A percentile compares a stretch with the other conserved stretches of the same genome.
Evolutionary conservation across 2,329 filamentous ascomycete genomes (phyloP).

Genomic region (Mycosphaerelloides madeirae): DNA sequence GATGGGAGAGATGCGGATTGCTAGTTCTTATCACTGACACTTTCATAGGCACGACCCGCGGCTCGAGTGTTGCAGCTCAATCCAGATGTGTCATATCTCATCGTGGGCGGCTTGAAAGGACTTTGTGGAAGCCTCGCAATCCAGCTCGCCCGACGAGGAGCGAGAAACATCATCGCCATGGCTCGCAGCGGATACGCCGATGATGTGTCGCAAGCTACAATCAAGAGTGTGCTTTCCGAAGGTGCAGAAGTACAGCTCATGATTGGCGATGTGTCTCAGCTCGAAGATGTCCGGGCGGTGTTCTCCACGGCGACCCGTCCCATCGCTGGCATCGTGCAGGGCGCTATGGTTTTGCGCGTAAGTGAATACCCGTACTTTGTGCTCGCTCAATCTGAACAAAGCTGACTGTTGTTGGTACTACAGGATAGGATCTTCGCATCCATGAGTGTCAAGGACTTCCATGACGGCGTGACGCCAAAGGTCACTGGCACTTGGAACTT

Average conservation of each 20-base stretch:
- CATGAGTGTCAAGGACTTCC: constrained; percentile 19
- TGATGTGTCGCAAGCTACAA: background rate
- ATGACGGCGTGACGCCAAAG: constrained; percentile 16
- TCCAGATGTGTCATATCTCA: background rate
- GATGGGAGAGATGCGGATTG: no score
- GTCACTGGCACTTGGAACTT: constrained; percentile 27
- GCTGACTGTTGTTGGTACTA: background rate
- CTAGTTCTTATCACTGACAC: no score
- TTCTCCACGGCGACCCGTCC: background rate
- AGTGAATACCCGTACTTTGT: background rate
- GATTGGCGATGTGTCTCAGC: background rate
- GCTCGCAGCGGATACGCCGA: constrained; percentile 4
- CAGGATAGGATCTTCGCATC: constrained; percentile 11
- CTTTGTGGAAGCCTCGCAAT: constrained; percentile 7
- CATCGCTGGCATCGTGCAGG: constrained; percentile 24
- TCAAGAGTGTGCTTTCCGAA: background rate
- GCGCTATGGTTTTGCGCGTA: constrained; percentile 28
- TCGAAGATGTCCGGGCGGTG: background rate
- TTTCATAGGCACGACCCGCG: no score
- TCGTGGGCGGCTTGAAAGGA: background rate
- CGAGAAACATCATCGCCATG: constrained; percentile 14
- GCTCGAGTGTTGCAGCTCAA: no score
- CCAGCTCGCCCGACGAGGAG: constrained; percentile 19
- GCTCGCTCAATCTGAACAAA: background rate
- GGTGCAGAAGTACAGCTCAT: background rate